Percentiles rank a stretch among this genome's conserved stretches.
phyloP scores from a whole-genome alignment of 2,329 filamentous ascomycete genomes.

The Pseudocercospora crystallina region DNA sequence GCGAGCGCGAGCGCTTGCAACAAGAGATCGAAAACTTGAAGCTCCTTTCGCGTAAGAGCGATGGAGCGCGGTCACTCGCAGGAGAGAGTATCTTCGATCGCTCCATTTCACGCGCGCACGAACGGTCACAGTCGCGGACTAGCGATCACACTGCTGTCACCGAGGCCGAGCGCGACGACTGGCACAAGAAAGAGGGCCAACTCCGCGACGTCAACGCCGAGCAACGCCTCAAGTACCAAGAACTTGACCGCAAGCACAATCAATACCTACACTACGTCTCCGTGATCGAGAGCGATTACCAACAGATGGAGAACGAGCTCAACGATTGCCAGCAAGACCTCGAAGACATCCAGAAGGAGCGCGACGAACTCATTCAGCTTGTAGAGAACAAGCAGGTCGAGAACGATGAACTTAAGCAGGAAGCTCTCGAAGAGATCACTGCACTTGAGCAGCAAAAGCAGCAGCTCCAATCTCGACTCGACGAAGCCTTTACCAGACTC shows the following conservation, averaged over 20 bases:
- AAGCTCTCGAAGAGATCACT: conserved; percentile 61
- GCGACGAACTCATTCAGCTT: conserved; percentile 78
- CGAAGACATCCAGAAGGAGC: conserved; percentile 74
- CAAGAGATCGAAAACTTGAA: conserved; percentile 98
- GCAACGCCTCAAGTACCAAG: conserved; percentile 84
- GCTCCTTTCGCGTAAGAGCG: conserved; percentile 74
- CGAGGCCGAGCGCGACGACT: conserved; percentile 79
- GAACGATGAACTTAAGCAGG: conserved; percentile 53
- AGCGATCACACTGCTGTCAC: conserved; percentile 70
- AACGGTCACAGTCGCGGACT: conserved; percentile 71
- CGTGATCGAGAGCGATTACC: conserved; percentile 64
- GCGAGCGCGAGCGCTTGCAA: conserved; percentile 90
- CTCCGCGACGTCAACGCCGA: conserved; percentile 84
- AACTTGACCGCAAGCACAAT: conserved; percentile 79
- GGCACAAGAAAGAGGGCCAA: conserved; percentile 80
- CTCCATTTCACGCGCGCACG: conserved; percentile 78
- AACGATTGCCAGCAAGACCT: conserved; percentile 78
- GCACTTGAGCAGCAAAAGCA: conserved; percentile 48
- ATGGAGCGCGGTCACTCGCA: conserved; percentile 57
- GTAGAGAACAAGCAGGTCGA: conserved; percentile 63
- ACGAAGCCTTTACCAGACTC: conserved; percentile 51
- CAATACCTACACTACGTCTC: conserved; percentile 79
- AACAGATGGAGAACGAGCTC: conserved; percentile 75
- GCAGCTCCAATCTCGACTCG: conserved; percentile 27
- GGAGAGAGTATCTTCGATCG: conserved; percentile 91